Conservation (phyloP, 208 protist species). For the Tritrichomonas musculus region DNA sequence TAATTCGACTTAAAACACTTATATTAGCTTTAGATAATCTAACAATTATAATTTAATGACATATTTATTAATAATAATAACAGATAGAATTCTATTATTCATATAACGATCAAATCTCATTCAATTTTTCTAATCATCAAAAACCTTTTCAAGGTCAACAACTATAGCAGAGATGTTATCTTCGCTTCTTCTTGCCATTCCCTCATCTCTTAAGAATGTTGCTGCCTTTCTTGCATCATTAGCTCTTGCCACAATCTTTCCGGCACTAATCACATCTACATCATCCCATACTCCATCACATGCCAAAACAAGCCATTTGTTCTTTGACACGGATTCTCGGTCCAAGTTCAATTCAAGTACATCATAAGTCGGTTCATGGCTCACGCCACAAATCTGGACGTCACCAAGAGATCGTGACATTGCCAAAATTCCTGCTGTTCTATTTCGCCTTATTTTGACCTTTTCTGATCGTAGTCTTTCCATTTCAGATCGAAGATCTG, state of each 20-base stretch:
- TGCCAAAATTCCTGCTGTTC: neutral
- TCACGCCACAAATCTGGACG: neutral
- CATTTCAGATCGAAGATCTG: neutral
- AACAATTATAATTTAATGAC: too few relatives aligned
- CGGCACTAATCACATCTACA: neutral
- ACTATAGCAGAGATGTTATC: slow-evolving; percentile 18
- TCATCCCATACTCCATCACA: neutral
- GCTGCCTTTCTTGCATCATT: neutral
- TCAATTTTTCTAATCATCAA: too few relatives aligned
- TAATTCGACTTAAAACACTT: too few relatives aligned
- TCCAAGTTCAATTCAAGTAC: neutral
- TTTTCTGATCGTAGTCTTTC: neutral
- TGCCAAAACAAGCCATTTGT: neutral
- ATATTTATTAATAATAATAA: too few relatives aligned
- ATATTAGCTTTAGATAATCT: too few relatives aligned
- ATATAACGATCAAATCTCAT: too few relatives aligned
- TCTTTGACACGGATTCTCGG: too few relatives aligned
- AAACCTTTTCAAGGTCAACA: neutral
- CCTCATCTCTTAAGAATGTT: neutral
- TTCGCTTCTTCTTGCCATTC: neutral
- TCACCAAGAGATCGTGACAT: neutral
- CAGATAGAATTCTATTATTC: too few relatives aligned
- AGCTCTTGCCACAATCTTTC: too few relatives aligned
- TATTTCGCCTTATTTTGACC: neutral
- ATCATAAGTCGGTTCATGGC: too few relatives aligned